Conservation (phyloP, 768 basidiomycete species). For the Chalciporus chontae region DNA sequence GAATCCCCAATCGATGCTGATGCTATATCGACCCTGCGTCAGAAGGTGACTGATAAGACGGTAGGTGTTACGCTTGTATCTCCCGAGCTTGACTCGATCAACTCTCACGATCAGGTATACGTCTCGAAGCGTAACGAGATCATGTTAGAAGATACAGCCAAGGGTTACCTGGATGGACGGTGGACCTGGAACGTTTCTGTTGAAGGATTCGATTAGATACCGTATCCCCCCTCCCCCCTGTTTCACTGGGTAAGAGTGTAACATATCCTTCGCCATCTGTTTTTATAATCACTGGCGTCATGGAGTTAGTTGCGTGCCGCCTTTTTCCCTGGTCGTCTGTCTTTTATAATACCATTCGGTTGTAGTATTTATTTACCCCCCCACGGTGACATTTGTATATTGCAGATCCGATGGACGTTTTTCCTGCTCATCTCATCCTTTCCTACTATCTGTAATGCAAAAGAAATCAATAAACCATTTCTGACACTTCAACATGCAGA, state of each 20-base stretch:
- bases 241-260: background rate
- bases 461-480: too few species aligned
- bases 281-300: background rate
- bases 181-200: conserved; percentile 79
- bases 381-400: too few species aligned
- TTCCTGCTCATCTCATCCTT: too few species aligned
- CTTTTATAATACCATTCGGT: conserved; percentile 4
- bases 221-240: background rate
- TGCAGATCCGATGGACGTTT: too few species aligned
- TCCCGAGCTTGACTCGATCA: background rate
- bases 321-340: background rate
- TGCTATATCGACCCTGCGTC: conserved; percentile 73
- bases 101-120: conserved; percentile 55
- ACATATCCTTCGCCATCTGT: too few species aligned
- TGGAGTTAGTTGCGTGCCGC: background rate
- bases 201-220: conserved; percentile 60
- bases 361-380: conserved; percentile 12
- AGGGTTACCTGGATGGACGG: conserved; percentile 80
- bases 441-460: too few species aligned
- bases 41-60: conserved; percentile 95
- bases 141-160: conserved; percentile 90
- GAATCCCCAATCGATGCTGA: conserved; percentile 91
- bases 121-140: conserved; percentile 98
- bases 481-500: too few species aligned
- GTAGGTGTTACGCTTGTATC: conserved; percentile 40